Conservation (phyloP, 2,329 filamentous ascomycete species). For the Escovopsis sp. region DNA sequence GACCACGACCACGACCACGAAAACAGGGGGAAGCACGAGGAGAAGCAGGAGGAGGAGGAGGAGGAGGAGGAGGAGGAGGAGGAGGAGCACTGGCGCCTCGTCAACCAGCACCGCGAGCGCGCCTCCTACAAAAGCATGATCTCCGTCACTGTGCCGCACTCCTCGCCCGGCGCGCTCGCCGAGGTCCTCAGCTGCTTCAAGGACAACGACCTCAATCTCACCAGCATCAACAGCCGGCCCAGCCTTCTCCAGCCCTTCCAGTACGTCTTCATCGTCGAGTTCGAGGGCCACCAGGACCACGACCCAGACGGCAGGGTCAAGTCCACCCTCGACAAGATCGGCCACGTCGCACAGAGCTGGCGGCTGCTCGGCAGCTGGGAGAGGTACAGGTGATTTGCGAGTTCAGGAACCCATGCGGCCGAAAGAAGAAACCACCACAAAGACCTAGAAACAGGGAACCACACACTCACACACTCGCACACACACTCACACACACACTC, state of each 20-base stretch:
- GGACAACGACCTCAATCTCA: conserved; percentile 59
- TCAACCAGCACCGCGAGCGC: conserved; percentile 12
- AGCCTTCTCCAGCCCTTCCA: conserved; percentile 64
- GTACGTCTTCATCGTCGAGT: conserved; percentile 92
- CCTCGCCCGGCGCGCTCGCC: conserved; percentile 65
- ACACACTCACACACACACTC: too few species aligned
- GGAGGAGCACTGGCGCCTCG: conserved; percentile 8
- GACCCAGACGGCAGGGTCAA: conserved; percentile 44
- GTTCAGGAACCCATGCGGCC: too few species aligned
- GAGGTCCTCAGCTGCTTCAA: conserved; percentile 69
- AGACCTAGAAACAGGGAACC: too few species aligned
- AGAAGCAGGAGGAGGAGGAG: too few species aligned
- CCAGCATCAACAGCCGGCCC: conserved; percentile 77
- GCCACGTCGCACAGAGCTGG: conserved; percentile 41
- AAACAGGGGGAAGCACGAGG: too few species aligned
- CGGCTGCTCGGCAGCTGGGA: conserved; percentile 59
- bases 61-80: too few species aligned
- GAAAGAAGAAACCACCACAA: too few species aligned
- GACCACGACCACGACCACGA: too few species aligned
- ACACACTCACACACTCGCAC: too few species aligned
- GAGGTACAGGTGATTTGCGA: conserved; percentile 14
- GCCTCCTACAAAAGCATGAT: conserved; percentile 53
- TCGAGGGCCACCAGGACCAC: conserved; percentile 43
- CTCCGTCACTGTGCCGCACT: conserved; percentile 69
- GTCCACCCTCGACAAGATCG: conserved; percentile 42